These are phyloP conservation scores for Meyerozyma guilliermondii DNA, from an alignment of 1,139 yeast species.

Conservation along the genomic window DNA sequence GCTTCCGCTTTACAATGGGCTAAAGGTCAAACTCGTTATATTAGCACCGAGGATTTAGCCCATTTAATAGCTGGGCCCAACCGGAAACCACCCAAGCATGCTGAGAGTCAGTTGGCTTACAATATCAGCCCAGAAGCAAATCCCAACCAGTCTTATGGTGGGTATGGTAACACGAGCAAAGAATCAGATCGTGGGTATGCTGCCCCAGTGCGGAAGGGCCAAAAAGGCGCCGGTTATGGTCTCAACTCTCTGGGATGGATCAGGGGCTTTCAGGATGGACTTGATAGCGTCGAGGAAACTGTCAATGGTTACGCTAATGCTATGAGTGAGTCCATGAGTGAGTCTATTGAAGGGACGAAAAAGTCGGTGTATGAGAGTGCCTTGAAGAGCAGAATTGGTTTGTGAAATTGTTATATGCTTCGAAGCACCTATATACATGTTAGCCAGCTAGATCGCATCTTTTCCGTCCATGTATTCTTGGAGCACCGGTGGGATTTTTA, in stretches of 20 bases:
- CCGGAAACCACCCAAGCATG: conserved; percentile 47
- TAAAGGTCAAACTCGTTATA: conserved; percentile 58
- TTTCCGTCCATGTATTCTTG: conserved; percentile 63
- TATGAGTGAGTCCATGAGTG: conserved; percentile 51
- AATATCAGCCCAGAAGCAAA: conserved; percentile 50
- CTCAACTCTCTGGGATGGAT: conserved; percentile 30
- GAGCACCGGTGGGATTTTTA: conserved; percentile 65
- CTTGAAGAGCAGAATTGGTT: conserved; percentile 49
- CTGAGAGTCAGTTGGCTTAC: conserved; percentile 53
- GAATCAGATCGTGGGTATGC: conserved; percentile 36
- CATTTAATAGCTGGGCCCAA: conserved; percentile 56
- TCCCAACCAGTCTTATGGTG: conserved; percentile 27
- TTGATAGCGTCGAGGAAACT: conserved; percentile 51
- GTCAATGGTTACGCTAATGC: conserved; percentile 55
- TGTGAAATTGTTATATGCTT: conserved; percentile 18
- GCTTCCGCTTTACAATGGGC: conserved; percentile 86
- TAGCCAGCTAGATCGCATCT: conserved; percentile 13
- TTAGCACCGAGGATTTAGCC: conserved; percentile 56
- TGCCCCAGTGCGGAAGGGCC: conserved; percentile 41
- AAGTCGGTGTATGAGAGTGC: conserved; percentile 49
- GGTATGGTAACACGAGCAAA: conserved; percentile 10
- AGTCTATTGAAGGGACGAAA: conserved; percentile 46
- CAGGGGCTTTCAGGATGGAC: conserved; percentile 46
- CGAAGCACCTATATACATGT: not conserved
- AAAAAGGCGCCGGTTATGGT: conserved; percentile 17